These are phyloP conservation scores for Micractinium sp. DNA, from an alignment of 139 green algal species.

Conservation along the genomic window DNA sequence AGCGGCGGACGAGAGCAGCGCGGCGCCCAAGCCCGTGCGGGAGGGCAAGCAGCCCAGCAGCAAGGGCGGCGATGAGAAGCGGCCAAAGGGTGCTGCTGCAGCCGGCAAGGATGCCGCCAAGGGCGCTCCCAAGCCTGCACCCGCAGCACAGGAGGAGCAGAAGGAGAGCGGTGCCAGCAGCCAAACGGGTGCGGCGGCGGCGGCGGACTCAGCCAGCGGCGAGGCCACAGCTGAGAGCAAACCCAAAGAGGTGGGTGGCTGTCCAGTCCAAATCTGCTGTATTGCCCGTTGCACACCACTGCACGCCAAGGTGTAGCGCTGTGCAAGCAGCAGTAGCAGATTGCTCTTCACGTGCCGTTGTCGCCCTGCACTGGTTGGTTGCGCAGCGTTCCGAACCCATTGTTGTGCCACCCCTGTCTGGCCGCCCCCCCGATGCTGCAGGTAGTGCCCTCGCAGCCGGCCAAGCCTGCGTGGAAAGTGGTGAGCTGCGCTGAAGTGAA, in stretches of 20 bases:
- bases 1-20: not conserved
- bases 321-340: not conserved
- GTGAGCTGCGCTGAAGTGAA: slow-evolving; percentile 34
- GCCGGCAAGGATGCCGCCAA: not conserved
- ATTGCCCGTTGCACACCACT: not conserved
- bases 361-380: not conserved
- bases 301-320: not conserved
- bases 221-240: slow-evolving; percentile 1
- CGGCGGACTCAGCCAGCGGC: not conserved
- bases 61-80: not conserved
- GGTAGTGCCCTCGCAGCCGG: slow-evolving; percentile 39
- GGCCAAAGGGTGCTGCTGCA: not conserved
- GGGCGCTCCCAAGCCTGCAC: not conserved
- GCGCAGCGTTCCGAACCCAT: too few species aligned
- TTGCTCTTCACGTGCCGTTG: not conserved
- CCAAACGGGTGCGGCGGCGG: not conserved
- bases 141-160: not conserved
- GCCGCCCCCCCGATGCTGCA: not conserved
- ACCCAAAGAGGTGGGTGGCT: slow-evolving; percentile 11
- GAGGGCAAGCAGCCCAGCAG: not conserved
- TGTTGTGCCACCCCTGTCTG: not conserved
- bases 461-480: slow-evolving; percentile 81
- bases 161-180: not conserved
- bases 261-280: not conserved
- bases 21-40: not conserved